A percentile compares a stretch with the other conserved stretches of the same genome.
These are phyloP conservation scores for Turritis glabra DNA, from an alignment of 345 rosid species.

Conservation along the genomic window DNA sequence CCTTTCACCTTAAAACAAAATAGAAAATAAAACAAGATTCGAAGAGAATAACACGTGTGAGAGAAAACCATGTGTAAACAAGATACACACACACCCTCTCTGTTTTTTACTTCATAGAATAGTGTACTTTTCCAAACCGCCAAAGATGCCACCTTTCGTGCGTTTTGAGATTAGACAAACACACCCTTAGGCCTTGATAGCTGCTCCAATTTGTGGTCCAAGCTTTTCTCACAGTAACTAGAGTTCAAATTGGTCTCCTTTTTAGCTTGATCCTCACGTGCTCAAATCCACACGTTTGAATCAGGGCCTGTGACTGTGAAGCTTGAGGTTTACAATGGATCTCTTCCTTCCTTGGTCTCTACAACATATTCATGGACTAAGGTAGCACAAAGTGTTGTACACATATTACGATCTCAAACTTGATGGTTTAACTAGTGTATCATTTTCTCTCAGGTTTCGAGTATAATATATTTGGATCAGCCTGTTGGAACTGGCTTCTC, in stretches of 20 bases:
- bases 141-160: background rate
- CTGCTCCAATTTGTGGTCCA: background rate
- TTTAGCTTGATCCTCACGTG: background rate
- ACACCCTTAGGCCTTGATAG: background rate
- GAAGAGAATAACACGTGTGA: too few species aligned
- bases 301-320: slow-evolving; percentile 63
- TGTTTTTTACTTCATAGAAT: background rate
- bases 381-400: slow-evolving; percentile 50
- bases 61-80: background rate
- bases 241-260: background rate
- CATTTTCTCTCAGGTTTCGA: slow-evolving; percentile 52
- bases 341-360: slow-evolving; percentile 55
- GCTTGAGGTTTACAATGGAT: slow-evolving; percentile 56
- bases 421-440: slow-evolving; percentile 31
- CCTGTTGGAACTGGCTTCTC: slow-evolving; percentile 88
- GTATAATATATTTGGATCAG: slow-evolving; percentile 67
- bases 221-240: background rate
- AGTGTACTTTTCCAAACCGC: background rate
- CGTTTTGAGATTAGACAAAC: background rate
- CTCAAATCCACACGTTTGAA: background rate
- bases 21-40: background rate
- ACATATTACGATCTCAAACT: slow-evolving; percentile 35
- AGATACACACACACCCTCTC: background rate
- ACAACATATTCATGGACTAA: slow-evolving; percentile 77
- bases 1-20: background rate